Conservation (phyloP, 257 asterid species). For the Solanum virginianum region DNA sequence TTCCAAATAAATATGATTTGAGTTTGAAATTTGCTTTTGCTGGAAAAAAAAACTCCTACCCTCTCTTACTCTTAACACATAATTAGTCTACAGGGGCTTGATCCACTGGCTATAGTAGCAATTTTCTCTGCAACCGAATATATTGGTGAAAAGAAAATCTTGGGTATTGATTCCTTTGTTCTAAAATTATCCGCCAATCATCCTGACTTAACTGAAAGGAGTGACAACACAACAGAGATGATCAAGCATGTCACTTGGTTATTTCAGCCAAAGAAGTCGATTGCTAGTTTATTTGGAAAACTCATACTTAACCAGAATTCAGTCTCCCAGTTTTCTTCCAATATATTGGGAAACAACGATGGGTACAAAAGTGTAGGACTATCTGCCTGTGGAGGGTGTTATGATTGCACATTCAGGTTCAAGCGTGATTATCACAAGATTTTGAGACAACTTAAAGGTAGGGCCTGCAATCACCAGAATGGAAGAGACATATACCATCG, state of each 20-base stretch:
- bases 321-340: slow-evolving; percentile 60
- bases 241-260: slow-evolving; percentile 67
- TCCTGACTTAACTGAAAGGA: slow-evolving; percentile 49
- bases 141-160: slow-evolving; percentile 60
- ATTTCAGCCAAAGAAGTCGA: slow-evolving; percentile 76
- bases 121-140: slow-evolving; percentile 59
- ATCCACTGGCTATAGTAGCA: slow-evolving; percentile 53
- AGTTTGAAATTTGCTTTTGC: neutral
- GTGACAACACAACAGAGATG: slow-evolving; percentile 77
- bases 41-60: neutral
- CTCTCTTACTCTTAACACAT: neutral
- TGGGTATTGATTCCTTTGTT: slow-evolving; percentile 61
- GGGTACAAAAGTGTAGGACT: slow-evolving; percentile 59
- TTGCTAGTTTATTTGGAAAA: slow-evolving; percentile 55
- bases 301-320: slow-evolving; percentile 71
- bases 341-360: slow-evolving; percentile 76
- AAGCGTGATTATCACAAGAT: slow-evolving; percentile 48
- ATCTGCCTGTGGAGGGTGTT: slow-evolving; percentile 52
- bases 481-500: slow-evolving; percentile 68
- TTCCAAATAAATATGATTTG: neutral
- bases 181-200: slow-evolving; percentile 52
- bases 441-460: slow-evolving; percentile 50
- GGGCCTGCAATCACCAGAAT: slow-evolving; percentile 53
- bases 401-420: slow-evolving; percentile 73
- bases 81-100: slow-evolving; percentile 44